Conservation (phyloP, 495 filamentous ascomycete species). For the Tuber microsphaerosporum region DNA sequence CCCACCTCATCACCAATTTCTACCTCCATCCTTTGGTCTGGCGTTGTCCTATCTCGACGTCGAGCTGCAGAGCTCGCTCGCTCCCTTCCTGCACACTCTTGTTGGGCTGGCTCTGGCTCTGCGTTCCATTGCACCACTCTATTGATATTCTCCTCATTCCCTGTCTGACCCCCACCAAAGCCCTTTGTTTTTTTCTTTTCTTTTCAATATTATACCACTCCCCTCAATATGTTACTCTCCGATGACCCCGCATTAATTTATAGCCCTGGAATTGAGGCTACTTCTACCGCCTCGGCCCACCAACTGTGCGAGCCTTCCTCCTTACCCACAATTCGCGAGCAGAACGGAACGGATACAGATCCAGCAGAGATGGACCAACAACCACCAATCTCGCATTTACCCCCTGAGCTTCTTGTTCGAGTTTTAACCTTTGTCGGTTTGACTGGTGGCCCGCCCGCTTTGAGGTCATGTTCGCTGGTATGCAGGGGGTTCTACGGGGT, state of each 20-base stretch:
- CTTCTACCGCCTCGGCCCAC: neutral
- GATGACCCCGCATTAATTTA: neutral
- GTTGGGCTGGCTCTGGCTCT: neutral
- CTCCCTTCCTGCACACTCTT: neutral
- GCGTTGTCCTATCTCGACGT: neutral
- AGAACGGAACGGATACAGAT: neutral
- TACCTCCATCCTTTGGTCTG: neutral
- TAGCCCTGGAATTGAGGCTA: neutral
- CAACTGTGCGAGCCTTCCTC: neutral
- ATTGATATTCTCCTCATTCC: neutral
- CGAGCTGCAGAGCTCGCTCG: neutral
- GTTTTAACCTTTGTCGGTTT: slow-evolving; percentile 30
- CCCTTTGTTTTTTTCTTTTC: neutral
- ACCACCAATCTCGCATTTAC: slow-evolving; percentile 27
- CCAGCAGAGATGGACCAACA: slow-evolving; percentile 9
- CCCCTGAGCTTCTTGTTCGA: slow-evolving; percentile 31
- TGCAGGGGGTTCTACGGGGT: slow-evolving; percentile 32
- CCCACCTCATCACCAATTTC: neutral
- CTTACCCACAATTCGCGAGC: neutral
- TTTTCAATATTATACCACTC: neutral
- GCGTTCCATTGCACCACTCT: neutral
- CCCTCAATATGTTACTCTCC: neutral
- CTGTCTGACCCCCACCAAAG: neutral
- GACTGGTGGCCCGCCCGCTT: slow-evolving; percentile 22
- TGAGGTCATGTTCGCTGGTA: slow-evolving; percentile 25